phyloP scores from a whole-genome alignment of 164 flowering plant species.

The Magnolia changhungtana region DNA sequence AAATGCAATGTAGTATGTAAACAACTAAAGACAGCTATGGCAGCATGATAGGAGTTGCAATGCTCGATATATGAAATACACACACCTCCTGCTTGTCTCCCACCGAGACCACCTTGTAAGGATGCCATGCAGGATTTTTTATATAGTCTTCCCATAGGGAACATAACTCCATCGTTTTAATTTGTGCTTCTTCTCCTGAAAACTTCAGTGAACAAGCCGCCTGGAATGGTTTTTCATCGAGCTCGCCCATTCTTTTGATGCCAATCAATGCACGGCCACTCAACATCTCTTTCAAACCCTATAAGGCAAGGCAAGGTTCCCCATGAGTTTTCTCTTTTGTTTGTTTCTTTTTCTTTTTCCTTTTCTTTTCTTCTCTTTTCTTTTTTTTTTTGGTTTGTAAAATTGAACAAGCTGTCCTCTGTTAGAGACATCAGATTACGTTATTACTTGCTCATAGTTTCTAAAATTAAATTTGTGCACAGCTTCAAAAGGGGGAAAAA shows the following conservation, averaged over 20 bases:
- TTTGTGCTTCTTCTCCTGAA: neutral
- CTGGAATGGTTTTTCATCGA: neutral
- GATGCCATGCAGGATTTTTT: neutral
- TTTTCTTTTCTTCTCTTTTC: no score
- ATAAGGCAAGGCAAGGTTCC: neutral
- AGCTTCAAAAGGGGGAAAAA: neutral
- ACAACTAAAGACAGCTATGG: neutral
- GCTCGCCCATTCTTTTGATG: neutral
- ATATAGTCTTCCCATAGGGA: neutral
- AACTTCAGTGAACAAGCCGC: neutral
- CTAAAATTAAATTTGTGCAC: no score
- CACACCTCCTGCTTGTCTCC: slow-evolving; percentile 29
- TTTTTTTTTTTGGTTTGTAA: no score
- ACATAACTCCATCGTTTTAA: neutral
- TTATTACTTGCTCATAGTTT: no score
- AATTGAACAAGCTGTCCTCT: no score
- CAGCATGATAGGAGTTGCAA: neutral
- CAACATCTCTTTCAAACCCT: neutral
- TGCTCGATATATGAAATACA: neutral
- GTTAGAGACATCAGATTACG: no score
- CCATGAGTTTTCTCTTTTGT: neutral
- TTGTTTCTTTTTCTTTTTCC: no score
- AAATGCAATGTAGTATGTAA: neutral
- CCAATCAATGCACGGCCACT: neutral
- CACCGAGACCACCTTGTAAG: neutral